Evolutionary conservation across 2,329 filamentous ascomycete genomes (phyloP), one percentile per base, ranked within the genome.

Genomic region (Thielaviopsis musarum): DNA sequence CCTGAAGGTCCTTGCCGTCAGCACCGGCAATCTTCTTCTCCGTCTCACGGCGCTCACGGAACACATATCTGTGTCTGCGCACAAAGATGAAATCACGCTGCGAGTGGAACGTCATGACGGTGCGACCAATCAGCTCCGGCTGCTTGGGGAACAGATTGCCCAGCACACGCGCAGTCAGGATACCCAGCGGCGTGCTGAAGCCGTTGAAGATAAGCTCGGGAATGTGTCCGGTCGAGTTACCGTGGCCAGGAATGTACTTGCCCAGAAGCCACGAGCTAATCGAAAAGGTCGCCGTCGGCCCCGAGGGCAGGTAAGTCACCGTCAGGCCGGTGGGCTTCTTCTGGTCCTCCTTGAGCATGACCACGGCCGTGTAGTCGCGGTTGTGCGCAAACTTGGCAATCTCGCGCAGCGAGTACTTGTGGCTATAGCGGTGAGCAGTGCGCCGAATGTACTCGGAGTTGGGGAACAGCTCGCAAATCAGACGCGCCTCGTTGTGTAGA

Each of bases 11-110:
- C 69, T 88, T 87, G 19, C 93, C 91, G 66, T 97, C 88, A 0
- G 85, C 76, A 3, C 81, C 87, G 4, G 88, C 79, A 0, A 96
- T 87, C 59, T 83, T 85, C 75, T 95, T 96, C 73, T 97, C 93
- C 0, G 85, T 90, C 59, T 82, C 77, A 12, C 85, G 78, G 75
- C 93, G 95, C 62, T 97, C 89, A 15, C 93, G 81, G 74, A 98
- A 96, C 1, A 95, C 80, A 68, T 98, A 98, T 54, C 93, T 79
- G 71, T 97, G 91, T 45, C 91, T 78, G 5, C 93, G 79, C 57
- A 97, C 79, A 70, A 98, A 98, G 66, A 97, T 93, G 71, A 91
- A 97, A 71, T 97, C 91, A 64, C 91, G 85, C 74, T 95, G 91
- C 66, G 96, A 96, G 71, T 96, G 90, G 57, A 96, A 73, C 0